Conservation (phyloP, 2,329 filamentous ascomycete genomes). For the Curvularia sp. region DNA sequence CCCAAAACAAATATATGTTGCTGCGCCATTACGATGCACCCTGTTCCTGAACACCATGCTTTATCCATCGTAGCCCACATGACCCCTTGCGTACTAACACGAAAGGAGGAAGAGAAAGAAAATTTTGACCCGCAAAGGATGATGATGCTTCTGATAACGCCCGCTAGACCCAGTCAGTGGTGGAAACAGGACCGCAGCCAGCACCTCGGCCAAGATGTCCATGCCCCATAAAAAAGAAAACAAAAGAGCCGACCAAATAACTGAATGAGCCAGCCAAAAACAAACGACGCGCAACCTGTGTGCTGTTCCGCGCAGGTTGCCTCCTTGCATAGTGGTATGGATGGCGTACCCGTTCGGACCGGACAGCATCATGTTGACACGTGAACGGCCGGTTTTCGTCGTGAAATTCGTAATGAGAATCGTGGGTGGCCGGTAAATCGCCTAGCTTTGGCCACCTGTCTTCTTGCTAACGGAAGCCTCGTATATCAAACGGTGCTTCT, state of each 20-base stretch:
- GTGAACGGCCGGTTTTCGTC: constrained; percentile 24
- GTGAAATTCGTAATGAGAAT: constrained; percentile 27
- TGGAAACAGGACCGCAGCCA: constrained; percentile 9
- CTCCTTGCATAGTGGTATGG: constrained; percentile 2
- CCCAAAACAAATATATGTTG: constrained; percentile 15
- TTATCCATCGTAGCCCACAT: constrained; percentile 21
- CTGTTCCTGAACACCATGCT: constrained; percentile 29
- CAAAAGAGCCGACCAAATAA: constrained; percentile 17
- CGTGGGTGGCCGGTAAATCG: constrained; percentile 3
- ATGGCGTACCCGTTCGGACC: constrained; percentile 14
- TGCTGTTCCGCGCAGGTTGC: constrained; percentile 2
- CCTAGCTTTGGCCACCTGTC: constrained; percentile 13
- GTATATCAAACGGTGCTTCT: constrained; percentile 45
- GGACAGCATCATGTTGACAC: constrained; percentile 18
- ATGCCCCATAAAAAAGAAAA: constrained; percentile 13
- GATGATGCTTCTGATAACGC: constrained; percentile 35
- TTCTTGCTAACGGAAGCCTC: constrained; percentile 36
- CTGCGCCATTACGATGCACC: constrained; percentile 31
- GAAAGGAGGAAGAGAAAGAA: constrained; percentile 24
- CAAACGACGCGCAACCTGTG: constrained; percentile 3
- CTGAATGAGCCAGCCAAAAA: constrained; percentile 13
- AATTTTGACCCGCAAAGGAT: constrained; percentile 40
- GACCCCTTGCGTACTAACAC: constrained; percentile 34
- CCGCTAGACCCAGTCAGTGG: constrained; percentile 23
- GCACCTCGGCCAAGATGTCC: constrained; percentile 4